Percentiles rank a stretch among this genome's conserved stretches.
These are phyloP conservation scores for Fomitiporia mediterranea DNA, from an alignment of 1,284 basidiomycete species.

Conservation along the genomic window DNA sequence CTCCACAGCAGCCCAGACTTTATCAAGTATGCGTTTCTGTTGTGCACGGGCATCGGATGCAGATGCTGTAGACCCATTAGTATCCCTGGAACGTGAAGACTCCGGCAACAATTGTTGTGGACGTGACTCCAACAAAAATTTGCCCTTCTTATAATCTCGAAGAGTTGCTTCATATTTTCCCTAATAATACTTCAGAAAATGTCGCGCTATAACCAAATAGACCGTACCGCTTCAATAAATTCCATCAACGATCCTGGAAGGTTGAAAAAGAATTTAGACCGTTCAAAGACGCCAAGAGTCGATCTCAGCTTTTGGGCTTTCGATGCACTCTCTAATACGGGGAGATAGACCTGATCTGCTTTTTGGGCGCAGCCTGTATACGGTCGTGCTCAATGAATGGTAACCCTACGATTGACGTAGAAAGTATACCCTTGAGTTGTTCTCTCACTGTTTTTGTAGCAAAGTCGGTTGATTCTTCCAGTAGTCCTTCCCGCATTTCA, in stretches of 20 bases:
- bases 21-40: slow-evolving; percentile 90
- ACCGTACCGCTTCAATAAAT: slow-evolving; percentile 73
- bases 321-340: slow-evolving; percentile 92
- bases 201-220: not conserved
- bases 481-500: slow-evolving; percentile 89
- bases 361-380: slow-evolving; percentile 85
- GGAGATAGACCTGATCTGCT: slow-evolving; percentile 94
- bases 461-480: slow-evolving; percentile 76
- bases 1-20: slow-evolving; percentile 95
- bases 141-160: slow-evolving; percentile 97
- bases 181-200: slow-evolving; percentile 37
- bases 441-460: slow-evolving; percentile 81
- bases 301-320: slow-evolving; percentile 92
- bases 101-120: slow-evolving; percentile 78
- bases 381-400: no score
- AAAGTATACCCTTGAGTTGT: slow-evolving; percentile 68
- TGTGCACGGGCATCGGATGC: slow-evolving; percentile 61
- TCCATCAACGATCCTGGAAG: slow-evolving; percentile 91
- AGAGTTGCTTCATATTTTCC: slow-evolving; percentile 91
- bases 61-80: slow-evolving; percentile 9
- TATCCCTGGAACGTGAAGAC: slow-evolving; percentile 12
- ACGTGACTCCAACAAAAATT: slow-evolving; percentile 83
- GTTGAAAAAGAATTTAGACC: slow-evolving; percentile 98
- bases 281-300: slow-evolving; percentile 93
- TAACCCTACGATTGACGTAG: no score